phyloP scores from a whole-genome alignment of 352 stramenopile genomes.

The Phytophthora idaei region DNA sequence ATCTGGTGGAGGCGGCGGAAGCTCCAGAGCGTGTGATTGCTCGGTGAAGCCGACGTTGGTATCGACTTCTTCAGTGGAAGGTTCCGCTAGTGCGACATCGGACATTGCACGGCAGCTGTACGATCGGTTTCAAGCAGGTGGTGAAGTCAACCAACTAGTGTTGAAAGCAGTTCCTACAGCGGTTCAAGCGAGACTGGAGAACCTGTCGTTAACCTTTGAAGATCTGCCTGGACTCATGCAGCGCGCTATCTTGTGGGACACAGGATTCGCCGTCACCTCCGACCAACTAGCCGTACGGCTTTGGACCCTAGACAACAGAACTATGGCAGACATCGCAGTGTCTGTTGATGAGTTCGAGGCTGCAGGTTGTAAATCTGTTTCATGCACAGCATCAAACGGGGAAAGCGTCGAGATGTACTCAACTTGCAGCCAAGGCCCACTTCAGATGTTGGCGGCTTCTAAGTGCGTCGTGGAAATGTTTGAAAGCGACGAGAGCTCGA shows the following conservation, averaged over 20 bases:
- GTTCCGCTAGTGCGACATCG: constrained; percentile 7
- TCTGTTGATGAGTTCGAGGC: constrained; percentile 20
- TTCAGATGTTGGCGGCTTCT: constrained; percentile 21
- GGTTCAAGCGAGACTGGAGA: constrained; percentile 20
- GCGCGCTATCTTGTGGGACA: constrained; percentile 42
- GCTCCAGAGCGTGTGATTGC: constrained; percentile 14
- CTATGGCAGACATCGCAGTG: constrained; percentile 33
- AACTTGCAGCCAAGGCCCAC: constrained; percentile 20
- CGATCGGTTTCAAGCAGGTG: constrained; percentile 22
- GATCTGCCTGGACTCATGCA: constrained; percentile 37
- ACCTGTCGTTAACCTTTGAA: constrained; percentile 21
- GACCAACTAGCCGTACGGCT: constrained; percentile 21
- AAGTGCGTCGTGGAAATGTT: constrained; percentile 31
- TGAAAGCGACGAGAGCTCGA: constrained; percentile 7
- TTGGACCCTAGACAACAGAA: constrained; percentile 25
- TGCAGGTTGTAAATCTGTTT: constrained; percentile 15
- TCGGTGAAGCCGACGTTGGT: constrained; percentile 9
- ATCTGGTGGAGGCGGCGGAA: not conserved
- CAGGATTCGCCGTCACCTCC: constrained; percentile 28
- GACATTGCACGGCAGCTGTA: constrained; percentile 35
- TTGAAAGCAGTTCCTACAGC: constrained; percentile 8
- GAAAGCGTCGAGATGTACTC: constrained; percentile 11
- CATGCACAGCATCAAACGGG: constrained; percentile 20
- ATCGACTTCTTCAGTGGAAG: not conserved
- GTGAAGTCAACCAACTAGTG: constrained; percentile 20